These are phyloP conservation scores for Epichloe festucae DNA, from an alignment of 2,329 filamentous ascomycete species.

Conservation along the genomic window DNA sequence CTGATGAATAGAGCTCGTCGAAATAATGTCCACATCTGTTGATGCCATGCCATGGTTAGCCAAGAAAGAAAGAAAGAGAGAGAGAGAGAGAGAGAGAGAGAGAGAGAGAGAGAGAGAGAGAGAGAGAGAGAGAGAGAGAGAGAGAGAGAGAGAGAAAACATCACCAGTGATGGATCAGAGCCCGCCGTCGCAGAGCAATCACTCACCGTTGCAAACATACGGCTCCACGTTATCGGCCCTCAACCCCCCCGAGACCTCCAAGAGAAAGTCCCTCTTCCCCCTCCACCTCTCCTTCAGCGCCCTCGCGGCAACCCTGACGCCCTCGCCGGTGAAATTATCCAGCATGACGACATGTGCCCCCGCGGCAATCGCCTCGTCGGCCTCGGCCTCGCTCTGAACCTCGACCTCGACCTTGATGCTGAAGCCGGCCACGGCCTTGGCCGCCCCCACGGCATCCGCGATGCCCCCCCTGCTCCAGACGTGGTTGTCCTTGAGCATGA, in stretches of 20 bases:
- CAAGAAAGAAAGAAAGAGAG: neutral
- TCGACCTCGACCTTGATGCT: slow-evolving; percentile 93
- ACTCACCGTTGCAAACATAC: slow-evolving; percentile 60
- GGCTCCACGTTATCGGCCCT: slow-evolving; percentile 69
- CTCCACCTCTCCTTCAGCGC: slow-evolving; percentile 71
- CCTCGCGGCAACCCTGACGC: slow-evolving; percentile 60
- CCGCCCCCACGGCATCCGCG: slow-evolving; percentile 69
- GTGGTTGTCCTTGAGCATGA: slow-evolving; percentile 99
- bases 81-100: neutral
- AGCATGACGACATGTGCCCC: slow-evolving; percentile 96
- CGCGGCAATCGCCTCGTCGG: slow-evolving; percentile 78
- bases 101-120: neutral
- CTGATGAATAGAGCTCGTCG: slow-evolving; percentile 93
- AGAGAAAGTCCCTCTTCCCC: slow-evolving; percentile 58
- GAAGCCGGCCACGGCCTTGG: slow-evolving; percentile 76
- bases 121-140: neutral
- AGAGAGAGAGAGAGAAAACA: neutral
- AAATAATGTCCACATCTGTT: slow-evolving; percentile 82
- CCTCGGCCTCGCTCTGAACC: slow-evolving; percentile 76
- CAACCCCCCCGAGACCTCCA: slow-evolving; percentile 88
- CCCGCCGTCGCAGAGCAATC: too few species aligned
- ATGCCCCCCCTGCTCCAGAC: slow-evolving; percentile 87
- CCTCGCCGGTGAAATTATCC: slow-evolving; percentile 81
- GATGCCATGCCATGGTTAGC: too few species aligned
- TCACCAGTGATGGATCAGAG: too few species aligned